phyloP scores from a whole-genome alignment of 257 asterid species.

The Catharanthus roseus region DNA sequence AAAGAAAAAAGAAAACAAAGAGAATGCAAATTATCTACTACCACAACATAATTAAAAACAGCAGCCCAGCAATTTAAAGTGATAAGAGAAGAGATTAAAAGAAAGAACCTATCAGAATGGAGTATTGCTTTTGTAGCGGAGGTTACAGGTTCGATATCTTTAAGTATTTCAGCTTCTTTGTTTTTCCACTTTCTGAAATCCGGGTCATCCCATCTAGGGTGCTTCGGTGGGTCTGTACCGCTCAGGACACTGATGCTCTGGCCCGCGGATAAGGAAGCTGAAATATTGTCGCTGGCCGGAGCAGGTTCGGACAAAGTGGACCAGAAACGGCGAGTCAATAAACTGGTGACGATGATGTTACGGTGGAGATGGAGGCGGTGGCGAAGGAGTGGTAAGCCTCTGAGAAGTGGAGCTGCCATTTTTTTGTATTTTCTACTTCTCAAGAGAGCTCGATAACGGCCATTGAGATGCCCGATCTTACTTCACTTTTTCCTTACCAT shows the following conservation, averaged over 20 bases:
- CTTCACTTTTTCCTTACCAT: neutral
- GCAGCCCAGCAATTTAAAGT: neutral
- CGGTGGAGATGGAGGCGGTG: slow-evolving; percentile 31
- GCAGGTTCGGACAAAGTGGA: slow-evolving; percentile 32
- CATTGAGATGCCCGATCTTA: neutral
- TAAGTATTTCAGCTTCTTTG: slow-evolving; percentile 56
- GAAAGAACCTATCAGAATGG: slow-evolving; percentile 57
- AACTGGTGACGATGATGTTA: slow-evolving; percentile 19
- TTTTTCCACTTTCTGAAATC: slow-evolving; percentile 62
- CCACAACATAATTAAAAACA: neutral
- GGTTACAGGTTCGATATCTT: slow-evolving; percentile 60
- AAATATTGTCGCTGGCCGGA: slow-evolving; percentile 22
- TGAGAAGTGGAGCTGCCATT: slow-evolving; percentile 61
- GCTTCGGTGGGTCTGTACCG: slow-evolving; percentile 32
- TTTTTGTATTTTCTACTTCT: neutral
- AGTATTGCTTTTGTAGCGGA: slow-evolving; percentile 60
- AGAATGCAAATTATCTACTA: neutral
- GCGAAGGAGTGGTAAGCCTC: slow-evolving; percentile 54
- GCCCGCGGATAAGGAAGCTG: slow-evolving; percentile 9
- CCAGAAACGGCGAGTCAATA: slow-evolving; percentile 35
- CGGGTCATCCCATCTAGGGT: slow-evolving; percentile 38
- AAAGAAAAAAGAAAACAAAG: neutral
- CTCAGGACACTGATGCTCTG: slow-evolving; percentile 16
- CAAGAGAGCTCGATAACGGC: neutral
- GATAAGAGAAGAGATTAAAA: neutral